A percentile compares a stretch with the other conserved stretches of the same genome.
Conservation (phyloP, 106 monocot genomes). For the Acorus calamus region DNA sequence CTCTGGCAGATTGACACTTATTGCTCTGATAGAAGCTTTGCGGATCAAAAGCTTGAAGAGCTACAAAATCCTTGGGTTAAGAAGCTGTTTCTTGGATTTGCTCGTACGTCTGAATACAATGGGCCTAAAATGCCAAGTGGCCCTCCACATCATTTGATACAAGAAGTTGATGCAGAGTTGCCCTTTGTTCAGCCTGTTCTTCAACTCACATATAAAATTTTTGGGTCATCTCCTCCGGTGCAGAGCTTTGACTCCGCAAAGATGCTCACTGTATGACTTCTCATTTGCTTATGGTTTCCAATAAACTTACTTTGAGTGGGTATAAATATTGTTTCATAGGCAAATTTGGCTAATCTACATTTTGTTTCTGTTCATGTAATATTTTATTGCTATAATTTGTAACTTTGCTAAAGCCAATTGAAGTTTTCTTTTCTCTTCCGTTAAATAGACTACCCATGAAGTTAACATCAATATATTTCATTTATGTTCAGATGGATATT, state of each 20-base stretch:
- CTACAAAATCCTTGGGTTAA: slow-evolving; percentile 88
- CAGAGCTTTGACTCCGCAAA: slow-evolving; percentile 89
- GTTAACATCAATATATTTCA: too few species aligned
- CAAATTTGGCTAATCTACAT: neutral
- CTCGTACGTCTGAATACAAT: slow-evolving; percentile 82
- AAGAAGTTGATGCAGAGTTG: slow-evolving; percentile 53
- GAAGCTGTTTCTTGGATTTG: slow-evolving; percentile 71
- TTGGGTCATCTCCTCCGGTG: slow-evolving; percentile 90
- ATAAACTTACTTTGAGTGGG: neutral
- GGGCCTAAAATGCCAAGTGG: slow-evolving; percentile 55
- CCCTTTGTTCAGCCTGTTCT: slow-evolving; percentile 37
- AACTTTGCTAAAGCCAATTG: too few species aligned
- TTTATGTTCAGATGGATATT: too few species aligned
- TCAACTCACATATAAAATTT: slow-evolving; percentile 63
- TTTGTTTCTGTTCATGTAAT: too few species aligned
- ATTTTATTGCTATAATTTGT: too few species aligned
- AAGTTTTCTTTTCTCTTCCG: too few species aligned
- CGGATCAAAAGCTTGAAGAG: slow-evolving; percentile 63
- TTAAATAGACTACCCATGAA: too few species aligned
- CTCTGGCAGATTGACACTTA: slow-evolving; percentile 55
- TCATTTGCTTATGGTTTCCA: neutral
- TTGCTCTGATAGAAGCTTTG: slow-evolving; percentile 71
- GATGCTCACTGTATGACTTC: slow-evolving; percentile 77
- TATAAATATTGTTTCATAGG: neutral
- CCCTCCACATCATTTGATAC: slow-evolving; percentile 56